Evolutionary conservation across 2,329 filamentous ascomycete genomes (phyloP), one percentile per base, ranked within the genome.

Genomic region (Aspergillus carbonarius): DNA sequence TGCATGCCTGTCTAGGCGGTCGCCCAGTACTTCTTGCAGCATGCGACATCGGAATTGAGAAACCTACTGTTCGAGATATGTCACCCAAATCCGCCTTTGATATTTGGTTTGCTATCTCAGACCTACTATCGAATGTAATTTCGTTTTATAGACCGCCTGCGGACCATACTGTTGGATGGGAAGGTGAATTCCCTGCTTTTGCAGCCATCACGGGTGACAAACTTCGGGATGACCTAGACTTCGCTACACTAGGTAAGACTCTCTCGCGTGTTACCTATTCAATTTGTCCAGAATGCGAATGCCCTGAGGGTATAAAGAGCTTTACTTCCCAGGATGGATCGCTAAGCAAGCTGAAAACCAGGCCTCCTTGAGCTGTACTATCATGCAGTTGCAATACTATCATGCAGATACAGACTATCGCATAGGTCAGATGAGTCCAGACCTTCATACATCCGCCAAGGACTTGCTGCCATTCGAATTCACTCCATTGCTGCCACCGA

Each of bases 311-410:
- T 10, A 12, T 7, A 23, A 23, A 17, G 18, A 5, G 18, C 5
- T 23, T 13, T 42, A 20, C 13, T 23, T 42, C 15, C 20, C n/a
- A 37, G 32, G 13, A 15, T 15, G 3, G 13, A 37, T 37, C 18
- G 49, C 55, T 55, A 54, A 61, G 18, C 15, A 18, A 42, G 8
- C 55, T 20, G 34, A 8, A 20, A 30, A 25, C 9, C 51, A 81
- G 79, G 76, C 13, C 74, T 83, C 5, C 70, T 85, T 7, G 83
- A 85, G 57, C 69, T 85, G 2, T 84, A 81, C 67, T 85, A 85
- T 59, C 81, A 85, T 64, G 78, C 81, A 20, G 81, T 84, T 53
- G 82, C 81, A 35, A 84, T 86, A 65, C 74, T 84, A 2, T 84
- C 83, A 3, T 82, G 83, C 68, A 81, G 83, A 42, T 80, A 81